Conservation (phyloP, 78 protist genomes). For the Acrasis kona region DNA sequence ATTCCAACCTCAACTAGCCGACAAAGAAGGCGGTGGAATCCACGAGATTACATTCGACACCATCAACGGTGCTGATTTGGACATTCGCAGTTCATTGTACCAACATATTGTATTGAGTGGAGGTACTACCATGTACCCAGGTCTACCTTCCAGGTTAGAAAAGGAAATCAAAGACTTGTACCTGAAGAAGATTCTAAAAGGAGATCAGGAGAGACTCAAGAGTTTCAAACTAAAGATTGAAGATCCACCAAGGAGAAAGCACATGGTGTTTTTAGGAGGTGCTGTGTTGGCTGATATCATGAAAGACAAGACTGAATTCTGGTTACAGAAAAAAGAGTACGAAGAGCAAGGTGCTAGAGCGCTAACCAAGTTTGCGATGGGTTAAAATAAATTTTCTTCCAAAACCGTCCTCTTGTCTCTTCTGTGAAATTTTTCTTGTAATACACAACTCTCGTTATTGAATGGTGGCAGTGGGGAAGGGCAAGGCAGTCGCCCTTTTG, state of each 20-base stretch:
- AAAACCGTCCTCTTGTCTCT: too few species aligned
- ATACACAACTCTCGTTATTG: too few species aligned
- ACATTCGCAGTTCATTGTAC: constrained; percentile 85
- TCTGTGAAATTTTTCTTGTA: too few species aligned
- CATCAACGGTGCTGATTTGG: constrained; percentile 88
- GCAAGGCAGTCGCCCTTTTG: too few species aligned
- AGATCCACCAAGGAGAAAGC: constrained; percentile 97
- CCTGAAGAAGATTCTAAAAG: constrained; percentile 64
- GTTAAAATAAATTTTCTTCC: too few species aligned
- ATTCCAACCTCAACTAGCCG: constrained; percentile 91
- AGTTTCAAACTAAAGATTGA: constrained; percentile 86
- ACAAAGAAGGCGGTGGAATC: constrained; percentile 83
- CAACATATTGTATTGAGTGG: constrained; percentile 93
- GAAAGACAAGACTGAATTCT: constrained; percentile 64
- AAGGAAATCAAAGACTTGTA: constrained; percentile 85
- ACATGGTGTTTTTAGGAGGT: constrained; percentile 98
- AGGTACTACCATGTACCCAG: constrained; percentile 73
- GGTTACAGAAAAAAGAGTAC: constrained; percentile 81
- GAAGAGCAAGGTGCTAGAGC: constrained; percentile 88
- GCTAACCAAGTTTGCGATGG: too few species aligned
- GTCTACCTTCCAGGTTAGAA: constrained; percentile 80
- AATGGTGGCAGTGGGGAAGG: too few species aligned
- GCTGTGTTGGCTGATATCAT: constrained; percentile 96
- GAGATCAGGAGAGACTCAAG: constrained; percentile 48
- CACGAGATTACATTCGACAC: constrained; percentile 77